Conservation (phyloP, 2,329 filamentous ascomycete genomes). For the Eurotiales sp. region DNA sequence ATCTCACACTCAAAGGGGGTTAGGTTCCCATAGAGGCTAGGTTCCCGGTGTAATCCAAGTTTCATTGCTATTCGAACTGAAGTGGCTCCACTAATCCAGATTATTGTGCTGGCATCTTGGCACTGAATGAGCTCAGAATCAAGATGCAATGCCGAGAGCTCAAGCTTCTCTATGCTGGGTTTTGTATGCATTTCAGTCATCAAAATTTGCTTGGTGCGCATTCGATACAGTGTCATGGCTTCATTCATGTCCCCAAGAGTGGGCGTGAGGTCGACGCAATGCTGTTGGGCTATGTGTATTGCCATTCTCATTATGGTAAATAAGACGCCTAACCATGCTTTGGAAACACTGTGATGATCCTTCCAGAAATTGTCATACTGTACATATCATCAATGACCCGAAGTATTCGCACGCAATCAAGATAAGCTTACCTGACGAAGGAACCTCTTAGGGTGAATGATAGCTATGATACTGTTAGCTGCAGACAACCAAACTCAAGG, state of each 20-base stretch:
- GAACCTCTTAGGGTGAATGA: constrained; percentile 15
- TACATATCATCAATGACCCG: not conserved
- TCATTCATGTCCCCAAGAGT: constrained; percentile 49
- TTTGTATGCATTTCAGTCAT: constrained; percentile 56
- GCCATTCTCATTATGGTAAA: constrained; percentile 58
- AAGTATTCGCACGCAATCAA: not conserved
- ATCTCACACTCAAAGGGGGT: constrained; percentile 55
- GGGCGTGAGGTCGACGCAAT: constrained; percentile 55
- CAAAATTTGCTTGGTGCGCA: constrained; percentile 54
- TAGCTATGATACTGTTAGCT: constrained; percentile 5
- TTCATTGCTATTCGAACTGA: constrained; percentile 56
- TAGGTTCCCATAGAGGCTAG: constrained; percentile 51
- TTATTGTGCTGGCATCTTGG: constrained; percentile 52
- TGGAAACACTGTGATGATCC: constrained; percentile 47
- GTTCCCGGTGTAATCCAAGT: constrained; percentile 58
- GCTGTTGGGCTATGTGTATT: constrained; percentile 53
- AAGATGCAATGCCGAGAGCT: constrained; percentile 55
- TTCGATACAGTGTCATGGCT: constrained; percentile 31
- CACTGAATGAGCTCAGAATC: constrained; percentile 54
- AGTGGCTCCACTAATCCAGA: constrained; percentile 53
- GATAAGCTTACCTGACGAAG: constrained; percentile 8
- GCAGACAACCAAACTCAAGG: not conserved
- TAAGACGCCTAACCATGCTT: constrained; percentile 49
- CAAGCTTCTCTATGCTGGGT: constrained; percentile 52
- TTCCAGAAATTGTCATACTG: constrained; percentile 57